Conservation (phyloP, 495 filamentous ascomycete species). For the Pyrenula massariospora region DNA sequence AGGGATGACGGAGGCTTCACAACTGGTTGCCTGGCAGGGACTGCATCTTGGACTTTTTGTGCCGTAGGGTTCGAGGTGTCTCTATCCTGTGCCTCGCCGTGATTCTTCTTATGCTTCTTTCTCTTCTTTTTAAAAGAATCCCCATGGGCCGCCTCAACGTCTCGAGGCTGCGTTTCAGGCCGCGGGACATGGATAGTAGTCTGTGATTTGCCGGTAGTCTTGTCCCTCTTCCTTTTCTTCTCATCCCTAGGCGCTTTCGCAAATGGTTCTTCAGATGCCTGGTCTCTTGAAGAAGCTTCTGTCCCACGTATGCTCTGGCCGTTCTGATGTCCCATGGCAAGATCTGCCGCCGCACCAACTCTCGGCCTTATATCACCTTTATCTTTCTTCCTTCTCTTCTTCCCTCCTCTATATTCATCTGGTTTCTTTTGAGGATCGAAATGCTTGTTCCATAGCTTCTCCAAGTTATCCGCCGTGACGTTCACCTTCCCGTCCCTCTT, state of each 20-base stretch:
- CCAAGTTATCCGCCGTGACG: conserved; percentile 61
- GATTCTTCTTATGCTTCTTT: neutral
- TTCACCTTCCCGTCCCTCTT: conserved; percentile 39
- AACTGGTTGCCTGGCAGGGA: too few relatives aligned
- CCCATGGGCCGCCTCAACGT: too few relatives aligned
- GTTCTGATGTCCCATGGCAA: conserved; percentile 16
- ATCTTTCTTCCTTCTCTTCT: conserved; percentile 3
- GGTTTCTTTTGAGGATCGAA: conserved; percentile 29
- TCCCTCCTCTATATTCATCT: conserved; percentile 17
- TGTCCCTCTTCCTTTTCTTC: neutral
- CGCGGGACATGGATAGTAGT: too few relatives aligned
- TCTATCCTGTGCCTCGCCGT: conserved; percentile 5
- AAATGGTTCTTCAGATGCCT: neutral
- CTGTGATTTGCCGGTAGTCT: conserved; percentile 1
- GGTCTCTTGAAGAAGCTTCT: neutral
- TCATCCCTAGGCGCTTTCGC: neutral
- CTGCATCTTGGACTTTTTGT: conserved; percentile 20
- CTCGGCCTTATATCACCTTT: conserved; percentile 8
- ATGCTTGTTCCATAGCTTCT: conserved; percentile 34
- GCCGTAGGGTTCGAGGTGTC: conserved; percentile 15
- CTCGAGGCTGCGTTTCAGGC: too few relatives aligned
- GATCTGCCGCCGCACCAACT: conserved; percentile 21
- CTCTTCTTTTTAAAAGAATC: neutral
- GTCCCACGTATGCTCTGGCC: neutral
- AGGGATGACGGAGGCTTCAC: too few relatives aligned